Conservation (phyloP, 345 rosid species). For the Lumnitzera racemosa region DNA sequence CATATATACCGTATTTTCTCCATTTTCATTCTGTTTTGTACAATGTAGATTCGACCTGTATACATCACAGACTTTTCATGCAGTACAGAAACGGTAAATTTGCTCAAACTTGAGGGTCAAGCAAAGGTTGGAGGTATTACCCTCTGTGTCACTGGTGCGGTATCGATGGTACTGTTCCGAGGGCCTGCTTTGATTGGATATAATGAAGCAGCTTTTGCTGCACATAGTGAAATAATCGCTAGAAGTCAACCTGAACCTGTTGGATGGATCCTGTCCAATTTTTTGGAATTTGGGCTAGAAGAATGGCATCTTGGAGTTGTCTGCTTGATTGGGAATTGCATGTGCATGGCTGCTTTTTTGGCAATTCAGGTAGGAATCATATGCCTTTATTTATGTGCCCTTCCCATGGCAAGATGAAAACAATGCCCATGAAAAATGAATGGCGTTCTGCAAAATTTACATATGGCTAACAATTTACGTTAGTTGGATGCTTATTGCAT, state of each 20-base stretch:
- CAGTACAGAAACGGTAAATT: slow-evolving; percentile 94
- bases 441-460: background rate
- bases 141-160: slow-evolving; percentile 78
- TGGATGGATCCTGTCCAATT: slow-evolving; percentile 65
- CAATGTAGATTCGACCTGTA: background rate
- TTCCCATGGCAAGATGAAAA: too few species aligned
- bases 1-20: slow-evolving; percentile 8
- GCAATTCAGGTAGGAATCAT: slow-evolving; percentile 70
- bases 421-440: background rate
- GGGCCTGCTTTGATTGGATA: slow-evolving; percentile 82
- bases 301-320: slow-evolving; percentile 87
- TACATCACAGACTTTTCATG: slow-evolving; percentile 25
- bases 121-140: slow-evolving; percentile 80
- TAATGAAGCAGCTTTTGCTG: slow-evolving; percentile 37
- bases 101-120: slow-evolving; percentile 83
- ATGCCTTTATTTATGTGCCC: background rate
- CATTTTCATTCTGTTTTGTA: slow-evolving; percentile 9
- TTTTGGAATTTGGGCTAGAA: slow-evolving; percentile 56
- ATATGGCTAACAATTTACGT: background rate
- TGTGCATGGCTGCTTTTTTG: slow-evolving; percentile 92
- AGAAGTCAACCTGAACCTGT: slow-evolving; percentile 86
- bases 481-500: background rate
- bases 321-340: slow-evolving; percentile 92
- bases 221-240: slow-evolving; percentile 51
- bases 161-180: slow-evolving; percentile 76